Base-by-base conservation (phyloP, 2,329 filamentous ascomycete genomes). In the Tympanopsis confertula region DNA sequence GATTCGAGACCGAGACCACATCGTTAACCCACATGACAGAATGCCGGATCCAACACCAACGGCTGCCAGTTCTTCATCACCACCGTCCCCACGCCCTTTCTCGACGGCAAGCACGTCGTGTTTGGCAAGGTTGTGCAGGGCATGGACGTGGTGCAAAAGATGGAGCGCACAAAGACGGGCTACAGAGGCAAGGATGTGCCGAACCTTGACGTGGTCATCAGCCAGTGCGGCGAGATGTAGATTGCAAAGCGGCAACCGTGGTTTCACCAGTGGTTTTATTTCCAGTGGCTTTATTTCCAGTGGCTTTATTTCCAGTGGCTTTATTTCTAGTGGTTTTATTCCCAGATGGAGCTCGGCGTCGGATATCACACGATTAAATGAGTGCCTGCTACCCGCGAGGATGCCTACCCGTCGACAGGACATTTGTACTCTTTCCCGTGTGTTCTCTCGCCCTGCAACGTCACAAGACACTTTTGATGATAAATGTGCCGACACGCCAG, bases 61-160 rank as follows among this genome's bases (percentile, higher is more conserved):
- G 91, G 91, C 26, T 87, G 78, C 42, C 91, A 96, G 55, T 98
- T 98, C 69, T 98, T 98, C 69, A 89, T 96, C 64, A 95, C 88
- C 2, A 91, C 85, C 0, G 82, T 82, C 2, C 70, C 83, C 4
- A 91, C 89, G 0, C 86, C 86, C 2, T 93, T 93, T 54, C 66
- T 98, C 19, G 83, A 96, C 60, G 75, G 74, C 53, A 96, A 96
- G 63, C 91, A 98, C 57, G 87, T 94, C 40, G 88, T 96, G 14
- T 96, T 96, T 50, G 91, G 91, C 37, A 81, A 84, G 56, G 89
- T 96, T 2, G 68, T 86, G 33, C 84, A 88, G 29, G 88, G 89
- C 26, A 82, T 95, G 74, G 86, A 95, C 42, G 78, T 95, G 4
- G 84, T 96, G 32, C 73, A 69, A 47, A 96, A 94, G 75, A 82